Evolutionary conservation across 1,284 basidiomycete species (phyloP), one percentile per base, ranked within the genome.

Genomic region (Quambalaria eucalypti): DNA sequence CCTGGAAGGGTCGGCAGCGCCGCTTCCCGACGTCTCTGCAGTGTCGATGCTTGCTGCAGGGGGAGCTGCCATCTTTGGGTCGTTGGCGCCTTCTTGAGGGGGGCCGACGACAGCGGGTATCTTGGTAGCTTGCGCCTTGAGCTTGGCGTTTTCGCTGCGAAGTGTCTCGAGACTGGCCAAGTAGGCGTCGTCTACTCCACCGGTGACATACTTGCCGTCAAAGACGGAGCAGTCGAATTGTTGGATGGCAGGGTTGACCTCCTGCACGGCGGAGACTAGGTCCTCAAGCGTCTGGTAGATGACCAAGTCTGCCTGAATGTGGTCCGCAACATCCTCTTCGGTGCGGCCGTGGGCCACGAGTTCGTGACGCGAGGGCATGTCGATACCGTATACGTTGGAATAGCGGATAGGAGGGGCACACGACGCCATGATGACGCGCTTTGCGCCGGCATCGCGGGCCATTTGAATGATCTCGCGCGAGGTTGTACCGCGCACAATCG

Each of bases 401-500:
- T 85, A 84, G 44, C 90, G 88, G 71, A 98, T 97, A 2, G 93
- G 90, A 12, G 95, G 95, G 14, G 95, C 90, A 71, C 93, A 98
- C 52, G 90, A 95, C 1, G 95, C 95, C 64, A 98, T 86, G 64
- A 97, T 87, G 68, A 99, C 90, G 68, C 88, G 89, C 78, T 87
- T 90, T n/a, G 95, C 93, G 16, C 95, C 95, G 6, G 96, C 95
- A 71, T 99, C 95, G 74, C 92, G 90, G 29, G 95, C 95, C 93
- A 99, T 98, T 77, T 97, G 92, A 44, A 99, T 85, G 66, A 99
- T 99, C 78, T 99, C 95, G 76, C 90, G 95, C 14, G 92, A 97
- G 0, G 95, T 99, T 1, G 95, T 99, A 12, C 95, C 95, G 46
- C 95, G 85, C 9, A 99, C 95, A 67, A 99, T 99, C 0, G 93